These are phyloP conservation scores for Metschnikowia chrysomelidarum DNA, from an alignment of 805 yeast genomes.

Conservation along the genomic window DNA sequence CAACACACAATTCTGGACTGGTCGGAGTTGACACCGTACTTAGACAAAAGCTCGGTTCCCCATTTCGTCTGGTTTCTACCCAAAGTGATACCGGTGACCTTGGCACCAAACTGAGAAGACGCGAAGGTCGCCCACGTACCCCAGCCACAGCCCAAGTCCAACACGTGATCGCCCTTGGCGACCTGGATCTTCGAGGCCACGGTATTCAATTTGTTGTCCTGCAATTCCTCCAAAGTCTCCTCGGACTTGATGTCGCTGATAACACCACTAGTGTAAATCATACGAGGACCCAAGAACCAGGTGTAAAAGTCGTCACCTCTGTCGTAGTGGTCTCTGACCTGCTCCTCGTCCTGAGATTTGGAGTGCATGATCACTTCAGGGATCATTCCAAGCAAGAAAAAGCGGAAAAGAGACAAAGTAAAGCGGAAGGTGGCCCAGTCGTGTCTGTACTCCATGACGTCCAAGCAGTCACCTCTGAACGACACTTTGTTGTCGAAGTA, in stretches of 20 bases:
- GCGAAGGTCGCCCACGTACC: conserved; percentile 88
- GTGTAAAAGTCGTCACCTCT: conserved; percentile 94
- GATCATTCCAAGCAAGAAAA: conserved; percentile 80
- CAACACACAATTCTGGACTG: conserved; percentile 78
- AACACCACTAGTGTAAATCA: conserved; percentile 89
- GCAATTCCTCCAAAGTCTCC: conserved; percentile 76
- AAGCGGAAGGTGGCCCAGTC: conserved; percentile 87
- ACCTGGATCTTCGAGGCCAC: conserved; percentile 85
- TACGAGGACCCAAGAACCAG: conserved; percentile 92
- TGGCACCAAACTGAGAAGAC: conserved; percentile 77
- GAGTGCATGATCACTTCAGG: conserved; percentile 93
- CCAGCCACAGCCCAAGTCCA: conserved; percentile 96
- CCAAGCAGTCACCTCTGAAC: conserved; percentile 85
- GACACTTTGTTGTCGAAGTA: conserved; percentile 81
- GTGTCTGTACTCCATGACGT: conserved; percentile 80
- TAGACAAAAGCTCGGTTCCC: conserved; percentile 70
- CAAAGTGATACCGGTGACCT: conserved; percentile 84
- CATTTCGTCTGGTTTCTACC: conserved; percentile 90
- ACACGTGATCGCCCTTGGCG: conserved; percentile 66
- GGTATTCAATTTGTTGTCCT: conserved; percentile 84
- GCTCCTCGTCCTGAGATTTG: conserved; percentile 93
- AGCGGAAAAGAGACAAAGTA: conserved; percentile 73
- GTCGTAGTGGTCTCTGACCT: conserved; percentile 92
- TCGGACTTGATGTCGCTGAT: conserved; percentile 66
- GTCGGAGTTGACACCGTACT: conserved; percentile 64